Evolutionary conservation across 2,329 filamentous ascomycete genomes (phyloP), one percentile per base, ranked within the genome.

Genomic region (Leptoxyphium fumago): DNA sequence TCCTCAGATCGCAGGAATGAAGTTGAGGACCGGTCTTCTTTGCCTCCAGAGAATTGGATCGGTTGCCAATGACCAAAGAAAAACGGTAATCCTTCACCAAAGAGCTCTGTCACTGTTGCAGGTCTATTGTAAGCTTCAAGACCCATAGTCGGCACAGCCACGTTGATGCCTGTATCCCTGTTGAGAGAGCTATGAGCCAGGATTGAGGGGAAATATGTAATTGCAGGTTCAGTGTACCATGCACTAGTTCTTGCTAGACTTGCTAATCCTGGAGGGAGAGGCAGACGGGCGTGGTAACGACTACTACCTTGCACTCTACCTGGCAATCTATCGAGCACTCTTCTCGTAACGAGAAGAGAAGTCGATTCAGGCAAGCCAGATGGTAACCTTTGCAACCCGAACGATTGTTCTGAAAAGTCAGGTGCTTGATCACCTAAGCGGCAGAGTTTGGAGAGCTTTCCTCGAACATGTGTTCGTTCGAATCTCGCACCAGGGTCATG

Each of bases 401-500:
- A 36, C 11, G 32, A 36, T 5, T 13, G 32, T 3, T 36, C 15
- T 9, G 11, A 15, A 15, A 36, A 15, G 3, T 36, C 32, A 15
- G 32, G 9, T 13, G 32, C 5, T 13, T 36, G 13, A 9, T 36
- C 15, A 13, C 15, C 15, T 9, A 36, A 36, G 32, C 32, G 32
- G 9, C 11, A 36, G 13, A 36, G 32, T 36, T 15, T 13, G 4
- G 32, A 36, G 32, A 36, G 32, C 32, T 36, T 36, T 3, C 32
- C 32, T 15, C 15, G 11, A 13, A 13, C 32, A 9, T 36, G 32
- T 4, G 32, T 36, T 9, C 32, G 11, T 15, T 36, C 32, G 9
- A 36, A 36, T 15, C 9, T 36, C 13, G 32, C 32, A 3, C 15
- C 32, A 36, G 32, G 47, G 18, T 52, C 48, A 39, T 53, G 50